phyloP scores from a whole-genome alignment of 352 stramenopile species.

The Phytopythium aichiense region DNA sequence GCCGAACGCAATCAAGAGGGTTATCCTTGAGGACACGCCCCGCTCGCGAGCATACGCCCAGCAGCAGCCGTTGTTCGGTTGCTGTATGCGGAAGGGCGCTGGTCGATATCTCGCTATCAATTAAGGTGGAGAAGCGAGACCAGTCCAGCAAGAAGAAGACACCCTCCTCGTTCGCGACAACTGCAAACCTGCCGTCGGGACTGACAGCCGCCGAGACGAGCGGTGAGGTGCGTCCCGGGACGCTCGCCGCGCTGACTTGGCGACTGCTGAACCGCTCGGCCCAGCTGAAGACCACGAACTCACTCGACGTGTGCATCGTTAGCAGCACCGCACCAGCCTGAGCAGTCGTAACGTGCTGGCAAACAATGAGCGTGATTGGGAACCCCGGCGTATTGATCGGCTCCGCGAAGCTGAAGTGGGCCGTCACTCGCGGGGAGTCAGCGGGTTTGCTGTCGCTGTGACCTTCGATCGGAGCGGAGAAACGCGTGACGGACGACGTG shows the following conservation, averaged over 20 bases:
- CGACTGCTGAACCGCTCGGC: constrained; percentile 52
- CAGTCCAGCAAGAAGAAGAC: constrained; percentile 34
- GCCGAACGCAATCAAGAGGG: constrained; percentile 26
- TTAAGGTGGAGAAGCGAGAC: constrained; percentile 15
- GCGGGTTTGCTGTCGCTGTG: constrained; percentile 1
- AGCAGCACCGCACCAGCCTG: constrained; percentile 31
- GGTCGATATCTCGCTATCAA: not conserved
- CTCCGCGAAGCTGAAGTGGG: constrained; percentile 51
- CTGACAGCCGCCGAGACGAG: constrained; percentile 20
- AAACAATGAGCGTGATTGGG: constrained; percentile 3
- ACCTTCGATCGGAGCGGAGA: not conserved
- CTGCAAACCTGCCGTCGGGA: constrained; percentile 27
- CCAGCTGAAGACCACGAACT: constrained; percentile 48
- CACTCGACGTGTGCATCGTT: constrained; percentile 17
- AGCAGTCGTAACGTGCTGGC: constrained; percentile 15
- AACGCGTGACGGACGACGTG: constrained; percentile 6
- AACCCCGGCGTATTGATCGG: constrained; percentile 8
- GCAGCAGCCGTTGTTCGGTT: constrained; percentile 22
- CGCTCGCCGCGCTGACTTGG: constrained; percentile 26
- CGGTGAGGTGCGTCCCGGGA: constrained; percentile 12
- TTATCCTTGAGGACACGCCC: constrained; percentile 30
- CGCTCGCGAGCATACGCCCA: constrained; percentile 23
- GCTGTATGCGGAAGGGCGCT: not conserved
- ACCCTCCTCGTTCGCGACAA: constrained; percentile 21
- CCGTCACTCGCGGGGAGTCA: constrained; percentile 13